Percentiles rank a stretch among this genome's conserved stretches.
Evolutionary conservation across 345 rosid species (phyloP).

Genomic region (Salix purpurea): DNA sequence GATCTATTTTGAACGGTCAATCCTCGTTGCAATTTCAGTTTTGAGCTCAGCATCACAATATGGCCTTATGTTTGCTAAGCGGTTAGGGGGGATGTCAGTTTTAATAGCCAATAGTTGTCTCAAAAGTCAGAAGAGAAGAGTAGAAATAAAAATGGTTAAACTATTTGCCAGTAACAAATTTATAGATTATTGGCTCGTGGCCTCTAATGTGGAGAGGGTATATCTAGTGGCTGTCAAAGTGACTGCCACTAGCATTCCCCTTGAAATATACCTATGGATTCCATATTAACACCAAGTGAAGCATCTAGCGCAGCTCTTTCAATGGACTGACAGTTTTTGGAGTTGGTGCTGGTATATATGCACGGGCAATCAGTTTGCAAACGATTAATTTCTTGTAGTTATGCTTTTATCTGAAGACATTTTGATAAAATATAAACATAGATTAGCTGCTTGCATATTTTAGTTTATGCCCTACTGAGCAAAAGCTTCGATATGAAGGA

Average conservation of each 20-base stretch:
- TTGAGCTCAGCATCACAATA: too few relatives aligned
- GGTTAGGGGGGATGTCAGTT: too few relatives aligned
- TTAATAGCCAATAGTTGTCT: too few relatives aligned
- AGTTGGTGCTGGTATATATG: background rate
- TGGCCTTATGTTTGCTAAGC: too few relatives aligned
- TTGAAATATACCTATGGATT: background rate
- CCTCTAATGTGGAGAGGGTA: too few relatives aligned
- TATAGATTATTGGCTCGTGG: too few relatives aligned
- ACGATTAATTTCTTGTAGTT: background rate
- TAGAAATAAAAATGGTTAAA: too few relatives aligned
- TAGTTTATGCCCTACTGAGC: background rate
- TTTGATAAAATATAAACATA: background rate
- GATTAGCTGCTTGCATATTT: background rate
- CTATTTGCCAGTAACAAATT: too few relatives aligned
- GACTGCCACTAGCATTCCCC: background rate
- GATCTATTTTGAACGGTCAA: too few relatives aligned
- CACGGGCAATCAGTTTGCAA: background rate
- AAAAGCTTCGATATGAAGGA: background rate
- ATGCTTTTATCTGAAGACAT: background rate
- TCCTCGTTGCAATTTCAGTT: too few relatives aligned
- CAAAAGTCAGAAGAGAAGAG: too few relatives aligned
- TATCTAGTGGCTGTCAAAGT: too few relatives aligned
- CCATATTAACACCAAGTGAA: background rate
- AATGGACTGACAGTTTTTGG: background rate
- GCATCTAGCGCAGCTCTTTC: background rate